Percentiles rank a stretch among this genome's conserved stretches.
Conservation (phyloP, 1,139 yeast genomes). For the Yamadazyma mexicana region DNA sequence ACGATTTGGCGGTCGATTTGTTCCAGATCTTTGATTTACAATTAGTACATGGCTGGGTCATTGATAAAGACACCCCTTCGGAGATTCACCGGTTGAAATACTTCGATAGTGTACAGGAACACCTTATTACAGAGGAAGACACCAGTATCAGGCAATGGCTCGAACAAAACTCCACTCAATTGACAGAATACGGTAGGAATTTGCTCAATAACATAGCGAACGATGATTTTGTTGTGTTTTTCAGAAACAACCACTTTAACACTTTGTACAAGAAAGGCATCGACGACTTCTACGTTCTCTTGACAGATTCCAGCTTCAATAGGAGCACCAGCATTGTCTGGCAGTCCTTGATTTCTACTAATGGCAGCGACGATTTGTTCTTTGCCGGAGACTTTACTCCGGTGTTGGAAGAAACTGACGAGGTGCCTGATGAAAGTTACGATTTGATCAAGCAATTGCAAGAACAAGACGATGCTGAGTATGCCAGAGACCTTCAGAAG, state of each 20-base stretch:
- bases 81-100: slow-evolving; percentile 31
- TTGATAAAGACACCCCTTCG: slow-evolving; percentile 14
- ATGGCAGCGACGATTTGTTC: slow-evolving; percentile 67
- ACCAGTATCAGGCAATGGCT: slow-evolving; percentile 37
- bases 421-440: slow-evolving; percentile 17
- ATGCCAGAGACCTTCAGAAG: slow-evolving; percentile 50
- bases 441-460: slow-evolving; percentile 55
- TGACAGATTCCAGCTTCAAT: slow-evolving; percentile 70
- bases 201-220: slow-evolving; percentile 40
- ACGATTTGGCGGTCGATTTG: slow-evolving; percentile 32
- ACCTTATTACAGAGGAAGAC: slow-evolving; percentile 22
- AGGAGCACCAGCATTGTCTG: slow-evolving; percentile 58
- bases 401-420: slow-evolving; percentile 24
- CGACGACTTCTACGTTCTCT: slow-evolving; percentile 55
- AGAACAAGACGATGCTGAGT: slow-evolving; percentile 57
- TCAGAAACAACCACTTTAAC: slow-evolving; percentile 83
- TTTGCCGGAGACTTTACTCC: slow-evolving; percentile 62
- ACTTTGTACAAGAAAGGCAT: slow-evolving; percentile 60
- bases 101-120: slow-evolving; percentile 50
- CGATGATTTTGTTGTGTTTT: slow-evolving; percentile 59
- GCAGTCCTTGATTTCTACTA: slow-evolving; percentile 68
- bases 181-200: slow-evolving; percentile 63
- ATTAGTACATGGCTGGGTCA: slow-evolving; percentile 55
- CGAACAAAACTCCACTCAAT: slow-evolving; percentile 60
- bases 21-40: slow-evolving; percentile 41